Percentiles rank a stretch among this genome's conserved stretches.
Evolutionary conservation across 345 rosid species (phyloP).

Genomic region (Brassica juncea): DNA sequence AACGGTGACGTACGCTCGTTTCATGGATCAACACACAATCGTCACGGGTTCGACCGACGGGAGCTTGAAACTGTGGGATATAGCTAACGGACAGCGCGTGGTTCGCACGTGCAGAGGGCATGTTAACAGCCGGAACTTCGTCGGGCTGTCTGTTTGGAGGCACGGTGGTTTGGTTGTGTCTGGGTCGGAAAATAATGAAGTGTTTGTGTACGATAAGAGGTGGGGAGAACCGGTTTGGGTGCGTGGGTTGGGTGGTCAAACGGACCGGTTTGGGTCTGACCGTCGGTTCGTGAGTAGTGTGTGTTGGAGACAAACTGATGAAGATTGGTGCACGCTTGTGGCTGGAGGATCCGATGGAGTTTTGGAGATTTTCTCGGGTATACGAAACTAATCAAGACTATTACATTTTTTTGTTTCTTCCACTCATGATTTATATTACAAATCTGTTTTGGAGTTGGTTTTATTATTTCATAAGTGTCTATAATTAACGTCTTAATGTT

Average conservation of each 20-base stretch:
- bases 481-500: neutral
- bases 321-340: slow-evolving; percentile 62
- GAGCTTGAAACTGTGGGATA: slow-evolving; percentile 69
- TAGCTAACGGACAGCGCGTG: slow-evolving; percentile 13
- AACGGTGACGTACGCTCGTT: slow-evolving; percentile 70
- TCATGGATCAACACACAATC: slow-evolving; percentile 45
- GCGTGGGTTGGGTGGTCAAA: slow-evolving; percentile 41
- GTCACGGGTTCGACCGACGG: slow-evolving; percentile 73
- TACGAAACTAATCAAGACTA: slow-evolving; percentile 32
- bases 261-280: slow-evolving; percentile 10
- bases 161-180: slow-evolving; percentile 72
- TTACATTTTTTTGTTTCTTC: neutral
- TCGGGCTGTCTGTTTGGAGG: slow-evolving; percentile 81
- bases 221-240: slow-evolving; percentile 87
- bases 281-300: slow-evolving; percentile 72
- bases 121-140: slow-evolving; percentile 67
- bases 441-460: neutral
- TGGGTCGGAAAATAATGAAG: slow-evolving; percentile 76
- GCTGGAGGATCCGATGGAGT: slow-evolving; percentile 87
- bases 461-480: neutral
- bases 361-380: slow-evolving; percentile 58
- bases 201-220: slow-evolving; percentile 72
- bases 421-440: slow-evolving; percentile 11
- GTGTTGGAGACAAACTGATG: slow-evolving; percentile 72
- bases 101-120: slow-evolving; percentile 71